Percentiles rank a stretch among this genome's conserved stretches.
Conservation (phyloP, 1,284 basidiomycete genomes). For the Schizophyllum commune region DNA sequence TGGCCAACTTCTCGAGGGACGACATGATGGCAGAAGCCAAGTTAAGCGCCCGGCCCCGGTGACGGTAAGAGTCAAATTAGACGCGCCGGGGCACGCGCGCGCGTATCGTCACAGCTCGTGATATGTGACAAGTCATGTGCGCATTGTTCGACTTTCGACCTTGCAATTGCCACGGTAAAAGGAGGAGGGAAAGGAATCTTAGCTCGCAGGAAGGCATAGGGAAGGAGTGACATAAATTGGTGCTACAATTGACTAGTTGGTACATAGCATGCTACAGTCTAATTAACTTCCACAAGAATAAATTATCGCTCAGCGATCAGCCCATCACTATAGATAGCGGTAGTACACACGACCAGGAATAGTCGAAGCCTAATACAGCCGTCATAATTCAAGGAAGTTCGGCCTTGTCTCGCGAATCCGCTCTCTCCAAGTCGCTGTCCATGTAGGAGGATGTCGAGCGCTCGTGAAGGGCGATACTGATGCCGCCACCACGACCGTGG, state of each 20-base stretch:
- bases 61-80: not conserved
- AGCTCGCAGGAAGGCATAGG: too few species aligned
- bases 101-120: not conserved
- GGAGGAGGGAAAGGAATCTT: too few species aligned
- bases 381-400: not conserved
- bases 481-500: not conserved
- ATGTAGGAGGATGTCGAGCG: not conserved
- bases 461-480: not conserved
- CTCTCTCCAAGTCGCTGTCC: not conserved
- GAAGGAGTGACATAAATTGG: not conserved
- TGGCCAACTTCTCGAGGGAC: slow-evolving; percentile 80
- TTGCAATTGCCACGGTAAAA: not conserved
- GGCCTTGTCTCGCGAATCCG: not conserved
- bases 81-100: not conserved
- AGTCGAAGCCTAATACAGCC: too few species aligned
- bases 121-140: not conserved
- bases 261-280: not conserved
- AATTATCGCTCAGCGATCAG: not conserved
- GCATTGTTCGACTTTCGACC: not conserved
- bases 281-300: not conserved
- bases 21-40: slow-evolving; percentile 47
- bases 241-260: not conserved
- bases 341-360: not conserved
- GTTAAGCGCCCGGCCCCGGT: not conserved
- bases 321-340: not conserved